Percentiles rank a stretch among this genome's conserved stretches.
phyloP scores from a whole-genome alignment of 805 yeast species.

The Wickerhamiella occidentalis region DNA sequence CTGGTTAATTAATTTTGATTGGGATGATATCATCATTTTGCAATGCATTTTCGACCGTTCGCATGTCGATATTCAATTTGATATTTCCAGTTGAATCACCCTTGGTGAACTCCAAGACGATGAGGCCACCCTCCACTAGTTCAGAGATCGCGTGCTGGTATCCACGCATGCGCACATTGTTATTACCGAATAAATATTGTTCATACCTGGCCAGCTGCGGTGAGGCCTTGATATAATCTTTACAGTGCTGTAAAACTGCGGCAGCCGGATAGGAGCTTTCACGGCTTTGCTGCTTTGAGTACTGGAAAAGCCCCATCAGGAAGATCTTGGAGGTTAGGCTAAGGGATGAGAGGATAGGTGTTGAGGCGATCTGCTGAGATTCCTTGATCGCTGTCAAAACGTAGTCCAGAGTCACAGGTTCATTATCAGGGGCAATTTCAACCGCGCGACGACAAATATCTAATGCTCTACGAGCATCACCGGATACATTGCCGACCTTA shows the following conservation, averaged over 20 bases:
- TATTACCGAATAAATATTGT: neutral
- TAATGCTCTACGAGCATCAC: conserved; percentile 91
- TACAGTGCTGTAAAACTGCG: conserved; percentile 67
- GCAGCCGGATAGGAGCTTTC: conserved; percentile 60
- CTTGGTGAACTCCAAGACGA: conserved; percentile 52
- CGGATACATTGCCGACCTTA: conserved; percentile 91
- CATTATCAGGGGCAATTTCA: conserved; percentile 36
- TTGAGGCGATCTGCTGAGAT: conserved; percentile 61
- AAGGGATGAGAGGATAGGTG: conserved; percentile 43
- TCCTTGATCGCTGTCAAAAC: conserved; percentile 14
- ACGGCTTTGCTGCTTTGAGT: conserved; percentile 58
- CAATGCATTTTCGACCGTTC: conserved; percentile 45
- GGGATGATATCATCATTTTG: neutral
- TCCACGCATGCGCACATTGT: conserved; percentile 38
- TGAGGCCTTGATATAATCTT: conserved; percentile 34
- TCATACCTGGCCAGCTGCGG: conserved; percentile 18
- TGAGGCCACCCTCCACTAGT: conserved; percentile 64
- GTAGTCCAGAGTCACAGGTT: conserved; percentile 27
- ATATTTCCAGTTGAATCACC: conserved; percentile 59
- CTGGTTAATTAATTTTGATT: neutral
- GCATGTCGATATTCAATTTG: conserved; percentile 56
- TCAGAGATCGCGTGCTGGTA: conserved; percentile 52
- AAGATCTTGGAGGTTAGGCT: conserved; percentile 62
- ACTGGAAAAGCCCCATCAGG: conserved; percentile 51
- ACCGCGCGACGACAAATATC: conserved; percentile 81